A percentile compares a stretch with the other conserved stretches of the same genome.
These are phyloP conservation scores for Aristolochia fimbriata DNA, from an alignment of 164 flowering plant species.

Conservation along the genomic window DNA sequence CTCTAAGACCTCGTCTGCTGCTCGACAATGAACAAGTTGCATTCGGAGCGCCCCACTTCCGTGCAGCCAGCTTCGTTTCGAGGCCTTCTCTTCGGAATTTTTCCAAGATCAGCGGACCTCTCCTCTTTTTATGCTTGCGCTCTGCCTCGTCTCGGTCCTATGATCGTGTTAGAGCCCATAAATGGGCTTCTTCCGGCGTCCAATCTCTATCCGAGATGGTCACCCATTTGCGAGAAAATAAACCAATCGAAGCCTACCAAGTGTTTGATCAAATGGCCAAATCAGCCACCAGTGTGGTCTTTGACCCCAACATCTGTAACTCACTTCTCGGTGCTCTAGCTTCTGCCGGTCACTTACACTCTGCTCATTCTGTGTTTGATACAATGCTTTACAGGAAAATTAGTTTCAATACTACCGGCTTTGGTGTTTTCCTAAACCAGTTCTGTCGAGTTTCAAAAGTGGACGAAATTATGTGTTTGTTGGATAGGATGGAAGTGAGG, in stretches of 20 bases:
- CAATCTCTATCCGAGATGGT: constrained; percentile 20
- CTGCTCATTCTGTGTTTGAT: constrained; percentile 43
- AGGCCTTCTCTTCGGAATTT: too few relatives aligned
- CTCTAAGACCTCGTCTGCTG: too few relatives aligned
- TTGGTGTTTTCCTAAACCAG: constrained; percentile 71
- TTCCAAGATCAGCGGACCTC: too few relatives aligned
- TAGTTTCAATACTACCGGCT: constrained; percentile 46
- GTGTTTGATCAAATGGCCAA: constrained; percentile 25
- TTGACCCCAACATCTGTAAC: too few relatives aligned
- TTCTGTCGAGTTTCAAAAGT: constrained; percentile 30
- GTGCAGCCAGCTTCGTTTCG: too few relatives aligned
- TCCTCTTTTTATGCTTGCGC: too few relatives aligned
- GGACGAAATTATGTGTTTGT: constrained; percentile 24
- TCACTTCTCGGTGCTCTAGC: too few relatives aligned
- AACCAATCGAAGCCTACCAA: constrained; percentile 35
- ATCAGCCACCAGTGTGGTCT: constrained; percentile 20
- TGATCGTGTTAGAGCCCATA: too few relatives aligned
- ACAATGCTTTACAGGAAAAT: constrained; percentile 43
- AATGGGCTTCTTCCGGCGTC: too few relatives aligned
- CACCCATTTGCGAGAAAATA: constrained; percentile 29
- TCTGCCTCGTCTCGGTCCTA: too few relatives aligned
- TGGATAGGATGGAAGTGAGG: constrained; percentile 36
- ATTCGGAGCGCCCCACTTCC: too few relatives aligned
- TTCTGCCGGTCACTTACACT: constrained; percentile 40
- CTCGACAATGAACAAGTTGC: too few relatives aligned